These are phyloP conservation scores for Stephania japonica DNA, from an alignment of 164 flowering plant species.

Conservation along the genomic window DNA sequence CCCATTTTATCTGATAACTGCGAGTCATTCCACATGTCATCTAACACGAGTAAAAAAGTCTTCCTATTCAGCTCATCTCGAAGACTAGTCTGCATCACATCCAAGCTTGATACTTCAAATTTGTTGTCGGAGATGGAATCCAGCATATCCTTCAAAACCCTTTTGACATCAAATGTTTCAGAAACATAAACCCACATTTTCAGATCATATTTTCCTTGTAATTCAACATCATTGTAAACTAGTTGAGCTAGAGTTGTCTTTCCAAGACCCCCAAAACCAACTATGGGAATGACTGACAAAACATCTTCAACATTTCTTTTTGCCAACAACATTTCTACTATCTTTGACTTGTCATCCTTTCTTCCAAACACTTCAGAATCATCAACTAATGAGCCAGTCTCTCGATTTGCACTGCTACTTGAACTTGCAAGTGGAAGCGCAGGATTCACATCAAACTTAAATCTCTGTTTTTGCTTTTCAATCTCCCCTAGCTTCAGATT, in stretches of 20 bases:
- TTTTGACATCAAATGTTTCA: background rate
- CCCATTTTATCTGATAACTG: too few relatives aligned
- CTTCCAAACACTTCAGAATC: too few relatives aligned
- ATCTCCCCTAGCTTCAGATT: background rate
- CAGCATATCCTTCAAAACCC: background rate
- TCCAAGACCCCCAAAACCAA: conserved; percentile 55
- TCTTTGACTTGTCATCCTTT: too few relatives aligned
- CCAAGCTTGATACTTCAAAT: too few relatives aligned
- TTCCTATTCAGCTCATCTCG: too few relatives aligned
- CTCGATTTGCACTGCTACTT: too few relatives aligned
- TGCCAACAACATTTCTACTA: too few relatives aligned
- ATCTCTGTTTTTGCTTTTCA: background rate
- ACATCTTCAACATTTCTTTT: conserved; percentile 1
- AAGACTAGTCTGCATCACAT: too few relatives aligned
- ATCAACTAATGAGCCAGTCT: too few relatives aligned
- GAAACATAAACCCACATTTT: conserved; percentile 19
- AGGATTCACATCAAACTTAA: background rate
- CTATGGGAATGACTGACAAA: conserved; percentile 22
- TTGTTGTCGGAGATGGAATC: too few relatives aligned
- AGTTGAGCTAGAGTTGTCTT: conserved; percentile 42
- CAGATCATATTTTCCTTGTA: conserved; percentile 9
- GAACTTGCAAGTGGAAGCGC: background rate
- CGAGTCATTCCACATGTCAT: too few relatives aligned
- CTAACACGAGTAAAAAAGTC: too few relatives aligned
- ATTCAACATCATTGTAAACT: conserved; percentile 28